Base-by-base conservation (phyloP, 345 rosid species). In the Cardamine resedifolia region DNA sequence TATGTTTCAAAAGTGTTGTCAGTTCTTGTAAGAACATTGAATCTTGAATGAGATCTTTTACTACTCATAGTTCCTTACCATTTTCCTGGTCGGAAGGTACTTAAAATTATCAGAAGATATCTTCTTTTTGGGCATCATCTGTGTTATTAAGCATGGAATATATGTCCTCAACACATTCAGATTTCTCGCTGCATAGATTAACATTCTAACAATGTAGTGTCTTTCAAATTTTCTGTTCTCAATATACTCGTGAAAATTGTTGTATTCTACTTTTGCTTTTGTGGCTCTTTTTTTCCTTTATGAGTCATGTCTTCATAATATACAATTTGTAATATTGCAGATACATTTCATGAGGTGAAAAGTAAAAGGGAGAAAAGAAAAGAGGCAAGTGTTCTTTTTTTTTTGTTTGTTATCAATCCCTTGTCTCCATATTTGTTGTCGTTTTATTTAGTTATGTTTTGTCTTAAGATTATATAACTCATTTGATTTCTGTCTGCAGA, bases 301-400 rank as follows among this genome's bases (percentile, higher is more conserved):
- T 36, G 16, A 36, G 19, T 6, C 48, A 24, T 59, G 39, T 57
- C 5, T 49, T 72, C 18, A 24, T 11, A 4, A 0, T 52, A 6
- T 64, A 10, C 30, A 15, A 34, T 48, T 34, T 31, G 11, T 10
- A 15, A 66, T n/a, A 8, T 76, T 70, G 79, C 84, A 93, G 98
- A 93, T 86, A 90, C 98, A 21, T 94, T 90, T 81, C 98, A 90
- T 39, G 92, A 90, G 78, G 98, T 94, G 72, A 86, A 76, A 79
- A 89, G 86, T 66, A 90, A 83, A 66, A 84, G 76, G 23, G 87
- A 88, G 58, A 62, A 82, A 76, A 88, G 68, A 78, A 90, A 85
- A 52, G 90, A 90, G 96, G 96, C 86, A 80, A 78, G 79, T 47
- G 18, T 52, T 68, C 15, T 59, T 65, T 59, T 31, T 21, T 10